Conservation (phyloP, 1,284 basidiomycete species). For the Naganishia sp. region DNA sequence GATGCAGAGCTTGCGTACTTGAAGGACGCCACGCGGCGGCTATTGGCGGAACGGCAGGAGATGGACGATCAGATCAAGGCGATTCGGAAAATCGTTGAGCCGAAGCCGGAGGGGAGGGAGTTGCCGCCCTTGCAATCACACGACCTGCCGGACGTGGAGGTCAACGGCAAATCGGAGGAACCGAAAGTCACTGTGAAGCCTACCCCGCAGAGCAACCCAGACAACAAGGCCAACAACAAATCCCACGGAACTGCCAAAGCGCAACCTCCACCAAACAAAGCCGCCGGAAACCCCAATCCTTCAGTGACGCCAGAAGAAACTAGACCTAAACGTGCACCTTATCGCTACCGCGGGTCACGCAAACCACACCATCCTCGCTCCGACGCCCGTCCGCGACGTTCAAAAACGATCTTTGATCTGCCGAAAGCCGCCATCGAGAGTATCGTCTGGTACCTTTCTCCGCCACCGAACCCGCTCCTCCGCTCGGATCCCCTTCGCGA, state of each 20-base stretch:
- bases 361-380: neutral
- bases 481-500: slow-evolving; percentile 1
- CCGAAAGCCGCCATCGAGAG: slow-evolving; percentile 1
- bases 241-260: too few relatives aligned
- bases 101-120: neutral
- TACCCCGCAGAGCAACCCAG: too few relatives aligned
- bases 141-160: too few relatives aligned
- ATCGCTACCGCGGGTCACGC: slow-evolving; percentile 1
- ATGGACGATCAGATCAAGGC: neutral
- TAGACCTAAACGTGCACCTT: neutral
- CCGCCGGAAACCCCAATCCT: neutral
- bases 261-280: neutral
- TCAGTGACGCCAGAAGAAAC: too few relatives aligned
- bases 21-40: neutral
- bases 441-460: neutral
- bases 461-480: neutral
- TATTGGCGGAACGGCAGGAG: neutral
- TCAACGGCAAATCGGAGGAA: too few relatives aligned
- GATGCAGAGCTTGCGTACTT: neutral
- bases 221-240: too few relatives aligned
- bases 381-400: neutral
- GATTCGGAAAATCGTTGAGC: slow-evolving; percentile 4
- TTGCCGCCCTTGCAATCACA: neutral
- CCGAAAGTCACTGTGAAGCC: too few relatives aligned
- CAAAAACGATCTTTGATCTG: slow-evolving; percentile 10